Percentiles rank a stretch among this genome's conserved stretches.
phyloP scores from a whole-genome alignment of 2,329 filamentous ascomycete species.

The Trichoderma guizhouense region DNA sequence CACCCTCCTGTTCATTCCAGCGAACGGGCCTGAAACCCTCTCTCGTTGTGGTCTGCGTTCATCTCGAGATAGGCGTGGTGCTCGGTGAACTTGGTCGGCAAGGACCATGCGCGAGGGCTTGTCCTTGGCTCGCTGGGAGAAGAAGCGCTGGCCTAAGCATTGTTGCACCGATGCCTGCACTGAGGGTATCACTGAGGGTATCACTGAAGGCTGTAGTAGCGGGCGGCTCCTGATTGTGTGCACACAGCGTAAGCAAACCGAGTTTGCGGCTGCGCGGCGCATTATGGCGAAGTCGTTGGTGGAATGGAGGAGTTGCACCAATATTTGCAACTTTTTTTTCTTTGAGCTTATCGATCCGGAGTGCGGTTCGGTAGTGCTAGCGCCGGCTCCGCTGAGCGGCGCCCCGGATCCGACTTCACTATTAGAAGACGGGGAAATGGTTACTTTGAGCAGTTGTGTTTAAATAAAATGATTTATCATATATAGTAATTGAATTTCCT shows the following conservation, averaged over 20 bases:
- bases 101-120: slow-evolving; percentile 57
- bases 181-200: not conserved
- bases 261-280: slow-evolving; percentile 20
- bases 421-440: not conserved
- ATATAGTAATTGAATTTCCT: not conserved
- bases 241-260: slow-evolving; percentile 23
- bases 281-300: not conserved
- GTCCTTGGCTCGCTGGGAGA: slow-evolving; percentile 32
- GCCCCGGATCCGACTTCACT: not conserved
- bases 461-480: not conserved
- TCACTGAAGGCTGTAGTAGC: slow-evolving; percentile 16
- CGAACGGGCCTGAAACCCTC: slow-evolving; percentile 48
- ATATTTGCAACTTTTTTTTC: slow-evolving; percentile 9
- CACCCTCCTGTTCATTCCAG: slow-evolving; percentile 54
- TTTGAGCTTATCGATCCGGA: not conserved
- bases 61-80: slow-evolving; percentile 33
- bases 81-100: slow-evolving; percentile 49
- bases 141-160: slow-evolving; percentile 36
- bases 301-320: not conserved
- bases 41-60: slow-evolving; percentile 38
- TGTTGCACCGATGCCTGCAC: slow-evolving; percentile 24
- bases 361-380: not conserved
- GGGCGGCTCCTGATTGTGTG: slow-evolving; percentile 18
- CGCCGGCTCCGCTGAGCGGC: not conserved
- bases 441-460: not conserved